Conservation (phyloP, 2,329 filamentous ascomycete genomes). For the Colletotrichum salicis region DNA sequence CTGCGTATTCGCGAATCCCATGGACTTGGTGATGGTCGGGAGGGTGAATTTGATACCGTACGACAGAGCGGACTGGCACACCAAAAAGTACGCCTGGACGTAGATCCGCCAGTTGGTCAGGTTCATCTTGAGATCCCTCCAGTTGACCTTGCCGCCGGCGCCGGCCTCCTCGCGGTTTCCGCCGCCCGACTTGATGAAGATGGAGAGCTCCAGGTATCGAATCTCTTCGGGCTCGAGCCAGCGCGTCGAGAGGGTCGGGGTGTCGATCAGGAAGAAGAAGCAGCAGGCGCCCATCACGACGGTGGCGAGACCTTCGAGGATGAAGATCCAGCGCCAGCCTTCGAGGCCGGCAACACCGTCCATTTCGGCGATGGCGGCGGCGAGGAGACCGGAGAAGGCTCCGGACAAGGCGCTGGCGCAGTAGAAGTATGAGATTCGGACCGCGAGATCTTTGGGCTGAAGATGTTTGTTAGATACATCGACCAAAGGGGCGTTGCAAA, state of each 20-base stretch:
- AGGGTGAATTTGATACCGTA: conserved; percentile 50
- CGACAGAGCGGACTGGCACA: conserved; percentile 45
- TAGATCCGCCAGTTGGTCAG: conserved; percentile 47
- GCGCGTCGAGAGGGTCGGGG: conserved; percentile 37
- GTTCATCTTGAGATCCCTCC: conserved; percentile 43
- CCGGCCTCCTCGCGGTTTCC: conserved; percentile 38
- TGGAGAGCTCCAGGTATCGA: conserved; percentile 44
- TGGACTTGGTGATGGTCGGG: conserved; percentile 47
- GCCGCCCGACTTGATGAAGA: conserved; percentile 43
- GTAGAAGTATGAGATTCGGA: conserved; percentile 73
- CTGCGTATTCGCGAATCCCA: conserved; percentile 47
- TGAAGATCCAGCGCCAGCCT: conserved; percentile 54
- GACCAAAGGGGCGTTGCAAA: background rate
- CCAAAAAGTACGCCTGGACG: conserved; percentile 47
- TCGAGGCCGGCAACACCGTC: conserved; percentile 49
- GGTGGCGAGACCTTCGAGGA: conserved; percentile 41
- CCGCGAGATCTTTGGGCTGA: conserved; percentile 50
- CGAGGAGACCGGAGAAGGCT: conserved; percentile 69
- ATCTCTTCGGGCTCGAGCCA: conserved; percentile 41
- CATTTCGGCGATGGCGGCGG: conserved; percentile 66
- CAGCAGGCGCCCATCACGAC: conserved; percentile 41
- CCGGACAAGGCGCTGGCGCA: conserved; percentile 76
- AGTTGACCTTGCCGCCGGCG: conserved; percentile 39
- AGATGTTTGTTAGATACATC: conserved; percentile 28
- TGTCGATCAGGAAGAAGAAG: conserved; percentile 40